These are phyloP conservation scores for Fomitopsis schrenkii DNA, from an alignment of 1,284 basidiomycete genomes.

Conservation along the genomic window DNA sequence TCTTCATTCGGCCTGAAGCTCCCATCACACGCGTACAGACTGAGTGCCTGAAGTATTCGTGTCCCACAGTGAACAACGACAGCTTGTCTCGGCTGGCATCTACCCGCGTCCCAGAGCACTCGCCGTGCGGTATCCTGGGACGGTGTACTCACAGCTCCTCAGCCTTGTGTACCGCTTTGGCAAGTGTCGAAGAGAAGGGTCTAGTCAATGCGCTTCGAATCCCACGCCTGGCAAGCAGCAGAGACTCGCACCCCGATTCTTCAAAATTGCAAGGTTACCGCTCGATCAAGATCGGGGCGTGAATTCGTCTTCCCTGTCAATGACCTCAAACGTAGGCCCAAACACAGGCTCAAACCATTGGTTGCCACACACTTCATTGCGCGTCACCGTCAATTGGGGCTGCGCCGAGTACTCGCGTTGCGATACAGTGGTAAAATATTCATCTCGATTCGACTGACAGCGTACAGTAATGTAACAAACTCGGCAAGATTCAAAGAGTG, in stretches of 20 bases:
- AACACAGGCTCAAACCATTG: no score
- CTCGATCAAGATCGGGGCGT: background rate
- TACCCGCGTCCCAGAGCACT: background rate
- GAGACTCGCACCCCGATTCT: background rate
- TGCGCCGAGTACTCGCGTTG: no score
- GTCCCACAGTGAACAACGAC: background rate
- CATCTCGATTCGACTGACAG: background rate
- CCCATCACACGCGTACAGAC: background rate
- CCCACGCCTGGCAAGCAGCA: background rate
- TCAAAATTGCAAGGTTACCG: background rate
- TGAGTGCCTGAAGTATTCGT: background rate
- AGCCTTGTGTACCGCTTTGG: background rate
- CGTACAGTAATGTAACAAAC: slow-evolving; percentile 1
- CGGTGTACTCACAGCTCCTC: background rate
- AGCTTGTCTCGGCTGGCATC: background rate
- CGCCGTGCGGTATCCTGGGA: background rate
- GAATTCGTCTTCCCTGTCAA: background rate
- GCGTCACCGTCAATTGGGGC: no score
- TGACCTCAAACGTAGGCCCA: background rate
- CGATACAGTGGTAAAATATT: no score
- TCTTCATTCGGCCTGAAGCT: background rate
- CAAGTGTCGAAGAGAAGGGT: background rate
- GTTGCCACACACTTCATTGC: no score
- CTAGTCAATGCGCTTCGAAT: background rate
- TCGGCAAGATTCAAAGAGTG: background rate